Conservation (phyloP, 495 filamentous ascomycete genomes). For the Tricharina praecox region DNA sequence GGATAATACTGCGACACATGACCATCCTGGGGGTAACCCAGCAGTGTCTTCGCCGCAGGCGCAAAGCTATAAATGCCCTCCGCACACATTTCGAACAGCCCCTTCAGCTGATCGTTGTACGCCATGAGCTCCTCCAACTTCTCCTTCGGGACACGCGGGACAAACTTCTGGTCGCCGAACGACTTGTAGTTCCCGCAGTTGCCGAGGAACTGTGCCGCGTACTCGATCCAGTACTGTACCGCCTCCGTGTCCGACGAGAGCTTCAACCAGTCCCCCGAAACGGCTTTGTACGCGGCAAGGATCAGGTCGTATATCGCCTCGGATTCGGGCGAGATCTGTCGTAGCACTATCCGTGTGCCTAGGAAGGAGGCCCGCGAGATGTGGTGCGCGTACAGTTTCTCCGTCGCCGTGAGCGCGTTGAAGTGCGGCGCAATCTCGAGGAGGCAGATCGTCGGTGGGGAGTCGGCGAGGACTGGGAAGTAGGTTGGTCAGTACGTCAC, state of each 20-base stretch:
- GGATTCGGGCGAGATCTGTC: slow-evolving; percentile 79
- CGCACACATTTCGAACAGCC: slow-evolving; percentile 48
- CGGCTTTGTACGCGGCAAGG: slow-evolving; percentile 53
- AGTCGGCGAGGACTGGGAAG: slow-evolving; percentile 50
- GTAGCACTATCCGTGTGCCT: slow-evolving; percentile 68
- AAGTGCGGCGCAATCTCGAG: slow-evolving; percentile 84
- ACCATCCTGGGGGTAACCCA: slow-evolving; percentile 67
- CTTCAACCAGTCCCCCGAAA: slow-evolving; percentile 60
- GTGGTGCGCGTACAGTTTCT: slow-evolving; percentile 83
- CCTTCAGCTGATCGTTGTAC: slow-evolving; percentile 40
- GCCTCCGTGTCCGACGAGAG: slow-evolving; percentile 53
- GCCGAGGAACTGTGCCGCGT: slow-evolving; percentile 74
- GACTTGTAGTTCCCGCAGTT: slow-evolving; percentile 89
- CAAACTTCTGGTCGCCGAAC: slow-evolving; percentile 88
- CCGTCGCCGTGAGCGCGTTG: slow-evolving; percentile 54
- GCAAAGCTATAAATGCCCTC: slow-evolving; percentile 60
- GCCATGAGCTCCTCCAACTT: slow-evolving; percentile 56
- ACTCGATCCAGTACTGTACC: slow-evolving; percentile 63
- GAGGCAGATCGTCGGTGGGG: slow-evolving; percentile 68
- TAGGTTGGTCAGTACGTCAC: background rate
- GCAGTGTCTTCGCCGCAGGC: slow-evolving; percentile 53
- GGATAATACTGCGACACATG: slow-evolving; percentile 92
- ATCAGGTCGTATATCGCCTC: slow-evolving; percentile 88
- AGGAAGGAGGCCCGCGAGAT: slow-evolving; percentile 68
- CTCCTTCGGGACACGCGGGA: slow-evolving; percentile 55